Base-by-base conservation (phyloP, 306 rosid genomes). In the Rosa lucieae region DNA sequence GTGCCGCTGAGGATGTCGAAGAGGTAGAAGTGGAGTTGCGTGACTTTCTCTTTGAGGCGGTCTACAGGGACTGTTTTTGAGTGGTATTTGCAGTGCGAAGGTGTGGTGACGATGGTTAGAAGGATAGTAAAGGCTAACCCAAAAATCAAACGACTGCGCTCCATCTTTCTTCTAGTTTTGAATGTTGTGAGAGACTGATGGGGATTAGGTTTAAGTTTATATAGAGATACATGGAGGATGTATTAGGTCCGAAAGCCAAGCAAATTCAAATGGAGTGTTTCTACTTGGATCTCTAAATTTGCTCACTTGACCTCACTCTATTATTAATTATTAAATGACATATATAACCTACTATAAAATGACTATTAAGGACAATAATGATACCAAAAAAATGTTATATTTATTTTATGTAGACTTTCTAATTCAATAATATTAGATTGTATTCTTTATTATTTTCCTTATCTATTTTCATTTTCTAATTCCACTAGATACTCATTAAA, bases 11-110 rank as follows among this genome's bases (percentile, higher is more conserved):
- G 84, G 18, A 81, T 82, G 78, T 88, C 86, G 1, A 88, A 85
- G 53, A 88, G 87, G 87, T 72, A 85, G 79, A 88, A 88, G 48
- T 81, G 81, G 37, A 88, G 86, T 39, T 59, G 65, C 10, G 90
- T 87, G 12, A 83, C 83, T 67, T 78, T 85, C 52, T 85, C 87
- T 35, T 78, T 78, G 10, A 35, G 59, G 1, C 67, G 78, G 15
- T 78, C 67, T 2, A n/a, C 18, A 0, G 80, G 71, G 0, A 14
- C 9, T 43, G 32, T 78, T 39, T 67, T 13, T n/a, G 85, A 82
- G 81, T 69, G 32, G 67, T 74, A 87, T 14, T 48, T 73, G 67
- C 81, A 80, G 5, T 44, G 43, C 8, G 82, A 81, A 23, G 80
- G 81, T 56, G 79, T 39, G 48, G 80, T 40, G 48, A 44, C 47